These are phyloP conservation scores for Populus davidiana DNA, from an alignment of 345 rosid genomes.

Conservation along the genomic window DNA sequence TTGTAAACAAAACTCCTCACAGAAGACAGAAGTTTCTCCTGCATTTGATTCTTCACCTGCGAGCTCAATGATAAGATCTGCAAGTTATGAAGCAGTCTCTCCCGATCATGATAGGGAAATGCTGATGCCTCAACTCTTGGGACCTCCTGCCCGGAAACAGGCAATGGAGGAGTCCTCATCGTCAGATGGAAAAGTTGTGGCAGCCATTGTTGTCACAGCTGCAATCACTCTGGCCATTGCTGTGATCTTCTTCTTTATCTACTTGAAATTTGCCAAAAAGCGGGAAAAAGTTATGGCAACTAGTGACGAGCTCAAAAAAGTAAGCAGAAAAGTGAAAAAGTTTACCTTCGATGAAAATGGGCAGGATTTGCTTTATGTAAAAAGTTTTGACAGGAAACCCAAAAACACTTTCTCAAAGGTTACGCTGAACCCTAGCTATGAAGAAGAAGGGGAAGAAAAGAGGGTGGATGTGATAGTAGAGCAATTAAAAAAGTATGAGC, in stretches of 20 bases:
- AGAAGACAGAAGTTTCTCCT: neutral
- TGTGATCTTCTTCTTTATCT: slow-evolving; percentile 32
- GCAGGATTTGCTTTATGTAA: slow-evolving; percentile 46
- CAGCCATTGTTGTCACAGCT: slow-evolving; percentile 29
- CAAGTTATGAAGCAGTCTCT: neutral
- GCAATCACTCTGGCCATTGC: slow-evolving; percentile 26
- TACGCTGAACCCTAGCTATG: slow-evolving; percentile 40
- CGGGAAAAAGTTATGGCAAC: slow-evolving; percentile 18
- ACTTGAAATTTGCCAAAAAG: slow-evolving; percentile 12
- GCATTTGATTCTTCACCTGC: neutral
- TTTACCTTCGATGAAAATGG: slow-evolving; percentile 49
- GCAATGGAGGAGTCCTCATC: neutral
- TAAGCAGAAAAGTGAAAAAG: slow-evolving; percentile 42
- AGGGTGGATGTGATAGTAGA: slow-evolving; percentile 11
- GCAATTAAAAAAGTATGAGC: slow-evolving; percentile 5
- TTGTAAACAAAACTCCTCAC: neutral
- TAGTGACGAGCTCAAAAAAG: slow-evolving; percentile 29
- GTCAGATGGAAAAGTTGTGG: slow-evolving; percentile 6
- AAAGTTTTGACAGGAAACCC: slow-evolving; percentile 35
- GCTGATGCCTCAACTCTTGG: slow-evolving; percentile 1
- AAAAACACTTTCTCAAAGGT: slow-evolving; percentile 31
- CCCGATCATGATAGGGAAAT: slow-evolving; percentile 2
- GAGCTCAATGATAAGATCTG: neutral
- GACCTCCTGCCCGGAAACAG: too few relatives aligned
- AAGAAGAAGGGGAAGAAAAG: slow-evolving; percentile 35